Evolutionary conservation across 768 basidiomycete species (phyloP).

Genomic region (Auriscalpium orientale): DNA sequence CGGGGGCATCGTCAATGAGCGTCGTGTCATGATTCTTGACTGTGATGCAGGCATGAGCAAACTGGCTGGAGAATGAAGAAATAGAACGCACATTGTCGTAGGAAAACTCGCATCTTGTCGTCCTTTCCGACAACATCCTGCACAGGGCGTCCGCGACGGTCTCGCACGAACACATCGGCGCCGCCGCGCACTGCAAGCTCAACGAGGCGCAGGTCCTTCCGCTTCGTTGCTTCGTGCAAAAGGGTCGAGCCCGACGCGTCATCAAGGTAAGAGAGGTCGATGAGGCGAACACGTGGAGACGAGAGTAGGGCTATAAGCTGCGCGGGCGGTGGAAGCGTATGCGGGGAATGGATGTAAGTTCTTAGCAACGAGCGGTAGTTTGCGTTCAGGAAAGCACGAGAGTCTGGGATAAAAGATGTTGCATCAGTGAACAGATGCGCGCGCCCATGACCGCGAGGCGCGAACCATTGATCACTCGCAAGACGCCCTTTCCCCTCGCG

Average conservation of each 20-base stretch:
- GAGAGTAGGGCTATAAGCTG: conserved; percentile 52
- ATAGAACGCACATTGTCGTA: conserved; percentile 65
- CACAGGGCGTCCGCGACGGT: conserved; percentile 61
- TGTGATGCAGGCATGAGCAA: conserved; percentile 19
- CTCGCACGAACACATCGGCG: conserved; percentile 82
- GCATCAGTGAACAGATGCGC: not conserved
- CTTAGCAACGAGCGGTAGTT: conserved; percentile 68
- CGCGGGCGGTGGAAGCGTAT: conserved; percentile 24
- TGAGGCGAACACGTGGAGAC: conserved; percentile 57
- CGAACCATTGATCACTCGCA: conserved; percentile 64
- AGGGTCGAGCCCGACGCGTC: conserved; percentile 69
- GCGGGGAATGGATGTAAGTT: conserved; percentile 61
- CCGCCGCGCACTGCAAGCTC: conserved; percentile 82
- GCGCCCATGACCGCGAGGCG: not conserved
- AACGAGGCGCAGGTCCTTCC: conserved; percentile 73
- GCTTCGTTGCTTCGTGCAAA: conserved; percentile 79
- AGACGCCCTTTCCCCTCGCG: conserved; percentile 59
- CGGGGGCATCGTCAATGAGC: conserved; percentile 42
- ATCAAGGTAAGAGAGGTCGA: conserved; percentile 79
- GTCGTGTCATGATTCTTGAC: conserved; percentile 78
- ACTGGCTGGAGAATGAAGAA: not conserved
- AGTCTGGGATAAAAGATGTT: conserved; percentile 40
- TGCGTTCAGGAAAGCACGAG: conserved; percentile 67
- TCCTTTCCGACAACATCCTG: conserved; percentile 69
- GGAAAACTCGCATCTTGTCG: conserved; percentile 73